Percentiles rank a stretch among this genome's conserved stretches.
Evolutionary conservation across 2,329 filamentous ascomycete species (phyloP).

Genomic region (Eurotiales sp.): DNA sequence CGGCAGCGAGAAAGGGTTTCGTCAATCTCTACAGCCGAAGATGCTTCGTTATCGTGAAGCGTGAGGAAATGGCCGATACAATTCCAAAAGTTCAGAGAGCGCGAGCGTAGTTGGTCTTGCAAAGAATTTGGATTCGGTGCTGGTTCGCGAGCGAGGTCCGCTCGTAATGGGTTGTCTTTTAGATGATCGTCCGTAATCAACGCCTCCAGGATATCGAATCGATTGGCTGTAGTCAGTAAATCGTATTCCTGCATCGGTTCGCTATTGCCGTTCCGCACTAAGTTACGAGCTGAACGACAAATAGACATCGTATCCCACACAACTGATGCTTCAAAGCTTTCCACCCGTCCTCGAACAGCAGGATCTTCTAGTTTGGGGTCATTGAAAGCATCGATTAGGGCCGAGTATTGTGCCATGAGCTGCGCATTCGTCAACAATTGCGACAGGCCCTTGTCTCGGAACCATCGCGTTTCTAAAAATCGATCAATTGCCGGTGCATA

Average conservation of each 20-base stretch:
- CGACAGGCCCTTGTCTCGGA: constrained; percentile 54
- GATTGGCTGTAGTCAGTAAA: constrained; percentile 60
- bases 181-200: constrained; percentile 71
- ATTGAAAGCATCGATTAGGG: constrained; percentile 54
- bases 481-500: constrained; percentile 71
- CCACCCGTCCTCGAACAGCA: constrained; percentile 34
- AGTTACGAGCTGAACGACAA: constrained; percentile 42
- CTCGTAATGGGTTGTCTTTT: constrained; percentile 46
- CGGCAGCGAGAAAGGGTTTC: constrained; percentile 63
- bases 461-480: constrained; percentile 83
- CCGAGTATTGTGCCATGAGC: constrained; percentile 64
- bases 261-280: constrained; percentile 31
- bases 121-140: constrained; percentile 33
- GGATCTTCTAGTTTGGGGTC: constrained; percentile 37
- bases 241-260: constrained; percentile 50
- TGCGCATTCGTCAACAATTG: constrained; percentile 53
- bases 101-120: constrained; percentile 52
- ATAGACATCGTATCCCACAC: constrained; percentile 58
- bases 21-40: constrained; percentile 57
- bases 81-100: constrained; percentile 80
- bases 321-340: constrained; percentile 57
- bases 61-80: constrained; percentile 69
- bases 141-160: constrained; percentile 37
- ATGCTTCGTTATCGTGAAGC: constrained; percentile 57
- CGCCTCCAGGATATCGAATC: constrained; percentile 71